Evolutionary conservation across 805 yeast genomes (phyloP).

Genomic region (Starmerella sirachaensis): DNA sequence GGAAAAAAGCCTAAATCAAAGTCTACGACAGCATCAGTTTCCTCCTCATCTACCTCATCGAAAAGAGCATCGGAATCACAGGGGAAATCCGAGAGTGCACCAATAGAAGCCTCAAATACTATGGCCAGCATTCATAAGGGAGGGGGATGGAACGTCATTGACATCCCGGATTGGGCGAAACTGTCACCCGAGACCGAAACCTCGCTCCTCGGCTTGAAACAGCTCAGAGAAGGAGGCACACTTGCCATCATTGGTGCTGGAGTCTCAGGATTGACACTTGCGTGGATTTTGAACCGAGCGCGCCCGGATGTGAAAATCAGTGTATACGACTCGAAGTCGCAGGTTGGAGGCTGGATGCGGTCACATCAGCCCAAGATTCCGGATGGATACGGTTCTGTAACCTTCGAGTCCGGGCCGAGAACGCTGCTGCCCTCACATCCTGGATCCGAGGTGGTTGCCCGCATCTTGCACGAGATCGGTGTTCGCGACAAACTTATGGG

Average conservation of each 20-base stretch:
- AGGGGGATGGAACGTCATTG: background rate
- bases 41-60: background rate
- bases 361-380: slow-evolving; percentile 8
- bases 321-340: slow-evolving; percentile 42
- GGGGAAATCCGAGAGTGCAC: background rate
- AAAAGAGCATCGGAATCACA: background rate
- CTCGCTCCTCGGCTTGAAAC: slow-evolving; percentile 23
- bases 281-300: slow-evolving; percentile 39
- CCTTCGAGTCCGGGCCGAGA: slow-evolving; percentile 82
- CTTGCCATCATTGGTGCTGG: slow-evolving; percentile 83
- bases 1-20: background rate
- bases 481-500: slow-evolving; percentile 37
- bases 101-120: background rate
- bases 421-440: slow-evolving; percentile 74
- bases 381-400: slow-evolving; percentile 25
- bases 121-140: too few relatives aligned
- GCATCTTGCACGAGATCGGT: slow-evolving; percentile 34
- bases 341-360: slow-evolving; percentile 71
- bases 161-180: slow-evolving; percentile 21
- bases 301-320: slow-evolving; percentile 65
- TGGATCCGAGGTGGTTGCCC: slow-evolving; percentile 37
- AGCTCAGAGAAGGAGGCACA: slow-evolving; percentile 26
- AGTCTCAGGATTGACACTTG: slow-evolving; percentile 59
- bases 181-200: slow-evolving; percentile 25
- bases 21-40: background rate